Evolutionary conservation across 805 yeast species (phyloP), one percentile per base, ranked within the genome.

Genomic region (Lachancea sp.): DNA sequence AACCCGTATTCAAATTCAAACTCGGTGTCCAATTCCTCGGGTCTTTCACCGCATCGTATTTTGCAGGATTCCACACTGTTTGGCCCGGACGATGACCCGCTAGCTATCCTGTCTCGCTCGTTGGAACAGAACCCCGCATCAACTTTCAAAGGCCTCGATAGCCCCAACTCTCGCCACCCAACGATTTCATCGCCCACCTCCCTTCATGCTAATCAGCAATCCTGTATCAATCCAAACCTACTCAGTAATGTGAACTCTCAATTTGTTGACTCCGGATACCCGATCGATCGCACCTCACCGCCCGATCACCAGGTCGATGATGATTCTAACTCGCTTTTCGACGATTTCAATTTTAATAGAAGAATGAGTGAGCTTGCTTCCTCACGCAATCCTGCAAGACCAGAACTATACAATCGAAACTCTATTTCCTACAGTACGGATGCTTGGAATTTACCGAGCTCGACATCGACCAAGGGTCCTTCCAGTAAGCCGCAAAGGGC

Each of bases 371-470:
- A 53, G 15, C 55, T 55, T 5, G 44, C 56, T 10, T 40, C 52
- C 3, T 22, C 39, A 6, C 39, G 31, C 19, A 42, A 41, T n/a
- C 38, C 53, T 9, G 36, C 49, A 17, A 53, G 54, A 20, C 42
- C 41, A 16, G 38, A 27, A 11, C 27, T 47, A 12, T 38, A 53
- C 1, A 41, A 52, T 1, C 48, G 65, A 18, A 54, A 54, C n/a
- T 59, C 65, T 10, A 60, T 62, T 17, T 62, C 66, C 13, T 56
- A 59, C 34, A 44, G 50, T 17, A 44, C 56, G 10, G 62, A 62
- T 45, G 51, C 56, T 34, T 59, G 65, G 65, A 58, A 56, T 38
- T 36, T 57, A 39, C 46, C 57, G 4, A 34, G 35, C 29, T 31
- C 36, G 15, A 25, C 44, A n/a, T 16, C 38, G 17, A 34, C 13